Evolutionary conservation across 306 rosid species (phyloP).

Genomic region (Senna siamea): DNA sequence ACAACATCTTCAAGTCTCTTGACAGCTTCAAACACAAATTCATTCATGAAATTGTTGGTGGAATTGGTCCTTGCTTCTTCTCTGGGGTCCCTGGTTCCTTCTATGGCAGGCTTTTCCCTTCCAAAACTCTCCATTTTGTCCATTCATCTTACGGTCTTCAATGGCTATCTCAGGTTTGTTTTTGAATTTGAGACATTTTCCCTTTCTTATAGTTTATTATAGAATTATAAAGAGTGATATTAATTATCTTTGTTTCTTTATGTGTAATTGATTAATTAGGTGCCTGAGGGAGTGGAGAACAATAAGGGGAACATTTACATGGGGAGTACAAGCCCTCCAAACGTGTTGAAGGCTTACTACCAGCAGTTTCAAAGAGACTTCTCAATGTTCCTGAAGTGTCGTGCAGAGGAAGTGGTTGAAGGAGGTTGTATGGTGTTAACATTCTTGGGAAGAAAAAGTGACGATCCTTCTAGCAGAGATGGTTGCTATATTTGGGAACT

Average conservation of each 20-base stretch:
- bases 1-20: slow-evolving; percentile 47
- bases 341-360: slow-evolving; percentile 51
- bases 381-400: slow-evolving; percentile 51
- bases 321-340: slow-evolving; percentile 51
- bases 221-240: background rate
- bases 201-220: background rate
- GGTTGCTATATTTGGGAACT: slow-evolving; percentile 67
- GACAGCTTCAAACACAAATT: slow-evolving; percentile 34
- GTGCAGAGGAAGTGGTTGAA: slow-evolving; percentile 52
- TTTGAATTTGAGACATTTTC: too few species aligned
- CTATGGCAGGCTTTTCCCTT: slow-evolving; percentile 50
- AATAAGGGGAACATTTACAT: slow-evolving; percentile 66
- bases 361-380: slow-evolving; percentile 60
- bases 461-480: slow-evolving; percentile 55
- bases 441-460: slow-evolving; percentile 57
- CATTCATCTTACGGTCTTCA: slow-evolving; percentile 50
- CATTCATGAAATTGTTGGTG: slow-evolving; percentile 4
- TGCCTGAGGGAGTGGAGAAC: slow-evolving; percentile 57
- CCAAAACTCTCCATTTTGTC: slow-evolving; percentile 40
- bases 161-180: slow-evolving; percentile 48
- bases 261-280: slow-evolving; percentile 42
- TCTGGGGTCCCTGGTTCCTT: slow-evolving; percentile 53
- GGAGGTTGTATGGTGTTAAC: slow-evolving; percentile 65
- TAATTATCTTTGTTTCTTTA: background rate
- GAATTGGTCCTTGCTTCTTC: slow-evolving; percentile 43